phyloP scores from a whole-genome alignment of 192 early-diverging fungal genomes.

The Chytriomyces hyalinus region DNA sequence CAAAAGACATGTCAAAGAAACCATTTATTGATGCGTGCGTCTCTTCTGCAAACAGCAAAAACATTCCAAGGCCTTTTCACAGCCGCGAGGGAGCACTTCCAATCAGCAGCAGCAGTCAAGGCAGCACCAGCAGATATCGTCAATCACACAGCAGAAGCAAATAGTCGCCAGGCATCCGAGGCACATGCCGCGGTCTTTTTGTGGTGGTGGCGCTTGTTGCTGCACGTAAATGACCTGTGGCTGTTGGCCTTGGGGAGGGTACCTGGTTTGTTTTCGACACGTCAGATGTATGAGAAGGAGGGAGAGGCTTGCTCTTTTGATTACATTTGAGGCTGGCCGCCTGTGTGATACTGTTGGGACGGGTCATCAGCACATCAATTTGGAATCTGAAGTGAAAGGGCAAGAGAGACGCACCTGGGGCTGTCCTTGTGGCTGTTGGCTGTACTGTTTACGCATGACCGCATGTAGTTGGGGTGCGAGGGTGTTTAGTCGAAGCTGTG shows the following conservation, averaged over 20 bases:
- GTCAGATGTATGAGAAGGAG: neutral
- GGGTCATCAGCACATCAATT: neutral
- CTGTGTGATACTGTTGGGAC: slow-evolving; percentile 5
- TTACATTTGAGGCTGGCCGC: neutral
- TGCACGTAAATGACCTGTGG: neutral
- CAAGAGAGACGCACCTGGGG: neutral
- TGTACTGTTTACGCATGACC: slow-evolving; percentile 2
- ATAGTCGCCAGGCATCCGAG: slow-evolving; percentile 15
- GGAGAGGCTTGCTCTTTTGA: neutral
- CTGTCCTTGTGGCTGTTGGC: slow-evolving; percentile 23
- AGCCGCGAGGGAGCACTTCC: neutral
- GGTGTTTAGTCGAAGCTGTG: too few relatives aligned
- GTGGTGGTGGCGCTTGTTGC: slow-evolving; percentile 6
- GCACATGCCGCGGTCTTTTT: slow-evolving; percentile 7
- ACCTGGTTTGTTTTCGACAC: neutral
- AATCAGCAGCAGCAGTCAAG: slow-evolving; percentile 10
- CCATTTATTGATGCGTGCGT: too few relatives aligned
- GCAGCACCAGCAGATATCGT: slow-evolving; percentile 13
- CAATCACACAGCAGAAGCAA: slow-evolving; percentile 24
- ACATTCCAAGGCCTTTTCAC: neutral
- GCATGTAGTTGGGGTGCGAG: too few relatives aligned
- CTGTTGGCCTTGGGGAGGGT: slow-evolving; percentile 10
- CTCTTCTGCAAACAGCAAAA: too few relatives aligned
- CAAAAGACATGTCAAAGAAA: too few relatives aligned
- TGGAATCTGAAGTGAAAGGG: neutral